A percentile compares a stretch with the other conserved stretches of the same genome.
These are phyloP conservation scores for Parastagonospora avenae DNA, from an alignment of 2,329 filamentous ascomycete species.

Conservation along the genomic window DNA sequence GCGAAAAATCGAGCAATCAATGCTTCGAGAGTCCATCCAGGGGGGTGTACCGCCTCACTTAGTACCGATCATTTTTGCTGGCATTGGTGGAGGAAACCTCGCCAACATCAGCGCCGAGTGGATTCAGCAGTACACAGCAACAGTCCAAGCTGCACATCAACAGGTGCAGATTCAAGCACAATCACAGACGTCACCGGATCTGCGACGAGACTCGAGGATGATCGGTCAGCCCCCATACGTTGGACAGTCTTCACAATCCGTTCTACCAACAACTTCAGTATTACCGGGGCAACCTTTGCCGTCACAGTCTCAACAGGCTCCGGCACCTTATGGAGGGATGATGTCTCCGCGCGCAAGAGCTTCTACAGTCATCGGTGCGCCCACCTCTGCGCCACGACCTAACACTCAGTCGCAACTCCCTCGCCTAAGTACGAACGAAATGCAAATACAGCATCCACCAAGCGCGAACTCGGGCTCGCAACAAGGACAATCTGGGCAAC, in stretches of 20 bases:
- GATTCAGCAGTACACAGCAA: conserved; percentile 56
- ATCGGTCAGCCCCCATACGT: conserved; percentile 47
- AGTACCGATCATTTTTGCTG: conserved; percentile 60
- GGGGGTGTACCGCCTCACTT: conserved; percentile 58
- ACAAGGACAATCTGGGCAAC: conserved; percentile 59
- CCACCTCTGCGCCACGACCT: conserved; percentile 51
- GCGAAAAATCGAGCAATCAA: conserved; percentile 58
- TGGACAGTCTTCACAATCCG: conserved; percentile 35
- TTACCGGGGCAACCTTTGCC: conserved; percentile 46
- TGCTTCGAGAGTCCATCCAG: conserved; percentile 58
- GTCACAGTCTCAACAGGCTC: conserved; percentile 46
- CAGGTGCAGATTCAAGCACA: conserved; percentile 51
- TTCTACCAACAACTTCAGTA: conserved; percentile 40
- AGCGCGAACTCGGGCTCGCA: conserved; percentile 46
- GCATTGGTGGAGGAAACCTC: conserved; percentile 55
- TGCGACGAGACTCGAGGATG: conserved; percentile 50
- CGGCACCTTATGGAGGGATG: conserved; percentile 36
- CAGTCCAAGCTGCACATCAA: conserved; percentile 52
- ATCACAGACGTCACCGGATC: conserved; percentile 47
- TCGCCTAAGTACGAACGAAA: conserved; percentile 58
- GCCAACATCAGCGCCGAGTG: conserved; percentile 56
- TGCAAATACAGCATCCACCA: conserved; percentile 56
- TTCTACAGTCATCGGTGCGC: conserved; percentile 35
- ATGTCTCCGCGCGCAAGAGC: conserved; percentile 44
- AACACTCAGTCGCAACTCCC: conserved; percentile 55